phyloP scores from a whole-genome alignment of 768 basidiomycete species.

The Cystobasidiopsis lactophilus region DNA sequence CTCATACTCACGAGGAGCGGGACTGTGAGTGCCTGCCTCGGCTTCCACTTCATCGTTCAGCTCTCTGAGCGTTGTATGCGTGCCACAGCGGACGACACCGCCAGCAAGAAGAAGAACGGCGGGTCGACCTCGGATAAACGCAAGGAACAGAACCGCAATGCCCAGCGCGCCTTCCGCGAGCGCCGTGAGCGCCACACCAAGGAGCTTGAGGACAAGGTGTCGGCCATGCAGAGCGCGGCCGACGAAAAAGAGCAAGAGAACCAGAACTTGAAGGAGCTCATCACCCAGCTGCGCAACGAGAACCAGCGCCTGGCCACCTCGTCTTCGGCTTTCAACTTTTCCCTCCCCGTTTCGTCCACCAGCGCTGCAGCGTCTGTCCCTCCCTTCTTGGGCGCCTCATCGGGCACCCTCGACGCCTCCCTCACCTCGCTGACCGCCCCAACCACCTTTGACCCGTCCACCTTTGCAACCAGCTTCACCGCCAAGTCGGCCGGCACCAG shows the following conservation, averaged over 20 bases:
- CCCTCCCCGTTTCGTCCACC: neutral
- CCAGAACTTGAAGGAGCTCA: slow-evolving; percentile 7
- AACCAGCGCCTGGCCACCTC: neutral
- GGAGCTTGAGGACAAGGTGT: slow-evolving; percentile 11
- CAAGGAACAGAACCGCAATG: slow-evolving; percentile 47
- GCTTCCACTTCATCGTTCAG: neutral
- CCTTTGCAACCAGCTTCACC: too few relatives aligned
- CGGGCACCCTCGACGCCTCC: too few relatives aligned
- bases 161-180: slow-evolving; percentile 91
- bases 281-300: neutral
- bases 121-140: slow-evolving; percentile 9
- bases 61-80: neutral
- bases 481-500: too few relatives aligned
- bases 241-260: slow-evolving; percentile 5
- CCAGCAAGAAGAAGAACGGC: neutral
- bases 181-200: slow-evolving; percentile 93
- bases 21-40: neutral
- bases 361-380: neutral
- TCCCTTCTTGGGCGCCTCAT: too few relatives aligned
- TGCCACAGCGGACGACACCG: neutral
- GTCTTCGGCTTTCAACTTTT: neutral
- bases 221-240: neutral
- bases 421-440: too few relatives aligned
- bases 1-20: slow-evolving; percentile 1
- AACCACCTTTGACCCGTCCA: too few relatives aligned